A percentile compares a stretch with the other conserved stretches of the same genome.
Conservation (phyloP, 2,329 filamentous ascomycete genomes). For the Cladophialophora yegresii region DNA sequence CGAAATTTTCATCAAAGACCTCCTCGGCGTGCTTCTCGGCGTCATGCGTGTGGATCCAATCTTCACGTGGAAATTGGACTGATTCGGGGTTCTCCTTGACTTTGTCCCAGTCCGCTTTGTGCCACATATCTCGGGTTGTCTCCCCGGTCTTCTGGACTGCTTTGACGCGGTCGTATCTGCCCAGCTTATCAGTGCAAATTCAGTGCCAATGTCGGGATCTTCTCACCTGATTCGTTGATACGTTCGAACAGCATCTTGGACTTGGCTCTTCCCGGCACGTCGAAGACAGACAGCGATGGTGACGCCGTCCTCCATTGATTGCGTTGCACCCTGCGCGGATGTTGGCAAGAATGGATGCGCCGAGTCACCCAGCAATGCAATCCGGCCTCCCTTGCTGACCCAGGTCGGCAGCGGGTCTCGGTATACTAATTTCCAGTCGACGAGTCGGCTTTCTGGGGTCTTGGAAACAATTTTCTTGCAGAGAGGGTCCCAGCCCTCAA, state of each 20-base stretch:
- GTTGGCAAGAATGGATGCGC: constrained; percentile 56
- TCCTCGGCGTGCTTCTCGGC: constrained; percentile 52
- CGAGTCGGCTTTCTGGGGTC: constrained; percentile 33
- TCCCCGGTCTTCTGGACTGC: constrained; percentile 36
- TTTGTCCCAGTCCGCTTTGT: constrained; percentile 33
- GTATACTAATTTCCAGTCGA: constrained; percentile 33
- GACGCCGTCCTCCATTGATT: constrained; percentile 55
- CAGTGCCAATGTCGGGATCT: background rate
- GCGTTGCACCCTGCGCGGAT: constrained; percentile 52
- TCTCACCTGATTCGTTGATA: constrained; percentile 32
- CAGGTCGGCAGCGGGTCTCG: constrained; percentile 33
- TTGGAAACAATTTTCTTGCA: constrained; percentile 37
- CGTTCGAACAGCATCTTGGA: constrained; percentile 33
- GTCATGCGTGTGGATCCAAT: constrained; percentile 55
- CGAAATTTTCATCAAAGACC: constrained; percentile 40
- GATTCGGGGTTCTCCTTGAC: constrained; percentile 30
- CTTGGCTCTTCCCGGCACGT: constrained; percentile 35
- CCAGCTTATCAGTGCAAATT: background rate
- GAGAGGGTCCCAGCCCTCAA: constrained; percentile 56
- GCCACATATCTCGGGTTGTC: constrained; percentile 35
- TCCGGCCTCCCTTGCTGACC: constrained; percentile 47
- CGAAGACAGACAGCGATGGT: constrained; percentile 50
- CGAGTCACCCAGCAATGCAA: constrained; percentile 54
- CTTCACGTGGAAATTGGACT: constrained; percentile 45
- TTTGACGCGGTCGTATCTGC: constrained; percentile 35